Evolutionary conservation across 2,329 filamentous ascomycete genomes (phyloP), one percentile per base, ranked within the genome.

Genomic region (Botrytis byssoidea): DNA sequence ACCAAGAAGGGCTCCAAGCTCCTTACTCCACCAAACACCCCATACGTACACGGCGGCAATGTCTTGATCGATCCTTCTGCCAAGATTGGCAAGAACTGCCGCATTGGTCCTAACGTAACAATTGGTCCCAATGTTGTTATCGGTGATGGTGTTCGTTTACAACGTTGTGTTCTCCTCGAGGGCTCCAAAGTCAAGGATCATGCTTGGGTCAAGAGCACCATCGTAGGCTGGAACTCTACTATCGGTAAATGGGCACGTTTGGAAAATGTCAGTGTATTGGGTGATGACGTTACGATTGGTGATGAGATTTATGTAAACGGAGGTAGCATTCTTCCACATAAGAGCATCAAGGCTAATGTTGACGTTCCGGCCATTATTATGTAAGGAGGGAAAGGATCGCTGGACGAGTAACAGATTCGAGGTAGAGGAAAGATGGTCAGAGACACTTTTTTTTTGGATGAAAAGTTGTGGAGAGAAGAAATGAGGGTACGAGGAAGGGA

Each of bases 261-360:
- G 77, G 96, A 99, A 88, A 99, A 99, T 82, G 95, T 98, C 60
- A 95, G 93, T n/a, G 95, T 99, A 71, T 89, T 99, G 32, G 96
- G 95, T 78, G 96, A 99, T 85, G 95, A 99, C 82, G 95, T 99
- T 71, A 97, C 93, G 74, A 97, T 99, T 82, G 95, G 94, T 70
- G 95, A 99, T 81, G 95, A 99, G 85, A 94, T 99, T 79, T 98
- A 98, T 84, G 96, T 98, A 84, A 99, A 99, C 84, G 95, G 95
- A 80, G 94, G 95, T 81, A 97, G 93, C 80, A 92, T 99, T 76
- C 87, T 99, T 77, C 95, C 95, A 10, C 95, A 99, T 87, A 99
- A 99, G 92, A 96, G 92, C 83, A 98, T 99, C 88, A 98, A 98
- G 89, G 90, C 92, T 81, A 99, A 99, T 83, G 93, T 99, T 80